Percentiles rank a stretch among this genome's conserved stretches.
Conservation (phyloP, 169 alveolate genomes). For the Plasmodium vinckei region DNA sequence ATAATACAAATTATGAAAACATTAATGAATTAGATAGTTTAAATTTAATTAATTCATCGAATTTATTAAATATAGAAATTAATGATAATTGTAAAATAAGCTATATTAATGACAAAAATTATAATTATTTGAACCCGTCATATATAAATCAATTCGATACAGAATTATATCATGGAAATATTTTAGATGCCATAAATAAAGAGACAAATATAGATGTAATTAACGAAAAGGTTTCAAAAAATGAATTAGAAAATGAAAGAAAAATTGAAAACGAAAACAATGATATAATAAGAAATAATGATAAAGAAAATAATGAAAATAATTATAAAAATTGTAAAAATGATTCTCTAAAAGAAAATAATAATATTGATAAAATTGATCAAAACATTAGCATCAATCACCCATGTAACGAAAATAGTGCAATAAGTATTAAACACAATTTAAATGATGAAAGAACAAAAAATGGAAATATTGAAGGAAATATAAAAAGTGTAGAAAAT, state of each 20-base stretch:
- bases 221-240: background rate
- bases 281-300: background rate
- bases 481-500: no score
- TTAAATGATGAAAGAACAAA: no score
- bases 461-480: no score
- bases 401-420: no score
- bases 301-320: background rate
- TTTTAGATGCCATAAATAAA: background rate
- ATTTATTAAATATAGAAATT: background rate
- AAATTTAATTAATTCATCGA: background rate
- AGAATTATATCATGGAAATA: background rate
- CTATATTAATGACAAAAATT: background rate
- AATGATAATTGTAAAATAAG: background rate
- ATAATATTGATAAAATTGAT: background rate
- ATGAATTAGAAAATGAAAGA: background rate
- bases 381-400: background rate
- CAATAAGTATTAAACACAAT: no score
- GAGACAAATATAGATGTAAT: background rate
- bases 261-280: background rate
- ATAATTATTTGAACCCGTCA: background rate
- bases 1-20: slow-evolving; percentile 1
- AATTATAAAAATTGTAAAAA: no score
- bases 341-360: background rate
- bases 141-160: background rate
- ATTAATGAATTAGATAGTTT: background rate